Base-by-base conservation (phyloP, 2,329 filamentous ascomycete species). In the Monosporascus sp. region DNA sequence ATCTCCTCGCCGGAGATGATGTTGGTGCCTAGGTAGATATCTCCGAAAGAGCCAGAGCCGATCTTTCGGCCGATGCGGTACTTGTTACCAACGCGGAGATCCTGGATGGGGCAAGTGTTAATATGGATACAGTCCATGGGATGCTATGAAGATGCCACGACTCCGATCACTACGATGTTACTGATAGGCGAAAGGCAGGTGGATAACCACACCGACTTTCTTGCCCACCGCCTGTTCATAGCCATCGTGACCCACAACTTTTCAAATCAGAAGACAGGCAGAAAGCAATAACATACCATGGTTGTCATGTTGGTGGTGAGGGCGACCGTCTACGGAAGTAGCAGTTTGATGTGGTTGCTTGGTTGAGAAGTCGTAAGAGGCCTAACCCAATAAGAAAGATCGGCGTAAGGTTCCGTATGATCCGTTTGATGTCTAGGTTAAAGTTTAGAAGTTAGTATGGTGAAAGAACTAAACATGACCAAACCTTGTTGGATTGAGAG, bases 51-150 rank as follows among this genome's bases (percentile, higher is more conserved):
- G 64, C 94, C 94, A 65, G 91, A 96, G 66, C 94, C 94, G 69
- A 99, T 99, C 84, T 99, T 99, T 68, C 94, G 91, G 73, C 94
- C 94, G 75, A 99, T 97, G 67, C 94, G 91, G 85, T 99, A 99
- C 73, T 99, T 97, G 76, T 97, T 97, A 76, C 94, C 94, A 76
- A 99, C 94, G 70, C 94, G 91, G 68, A 99, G 86, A 85, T 99
- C 94, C 93, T 97, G 67, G 36, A 56, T 48, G 50, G 34, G 14
- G 48, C 41, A 51, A 41, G 48, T 47, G 27, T 37, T n/a, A 31
- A 27, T 27, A 11, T 14, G 27, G n/a, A 19, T 46, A 19, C 31
- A 19, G 17, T 31, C 6, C 36, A 48, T 31, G 26, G 11, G 17
- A 7, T 49, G 7, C 47, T 49, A 24, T 22, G 14, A n/a, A 38